phyloP scores from a whole-genome alignment of 148 eudicot genomes.

The Vaccinium darrowii region DNA sequence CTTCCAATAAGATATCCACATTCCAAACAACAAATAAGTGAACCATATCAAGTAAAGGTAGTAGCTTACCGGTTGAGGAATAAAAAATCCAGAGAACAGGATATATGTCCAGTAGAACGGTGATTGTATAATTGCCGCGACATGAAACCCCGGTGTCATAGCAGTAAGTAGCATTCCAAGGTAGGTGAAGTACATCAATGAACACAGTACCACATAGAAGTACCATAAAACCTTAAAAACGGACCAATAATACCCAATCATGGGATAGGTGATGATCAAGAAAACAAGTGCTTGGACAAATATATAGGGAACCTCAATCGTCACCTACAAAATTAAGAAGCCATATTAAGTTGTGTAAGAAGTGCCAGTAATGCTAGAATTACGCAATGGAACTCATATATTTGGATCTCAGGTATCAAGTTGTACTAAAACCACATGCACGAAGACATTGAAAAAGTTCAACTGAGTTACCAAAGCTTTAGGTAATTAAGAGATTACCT shows the following conservation, averaged over 20 bases:
- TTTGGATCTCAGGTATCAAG: neutral
- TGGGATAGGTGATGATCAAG: constrained; percentile 64
- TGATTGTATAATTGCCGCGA: constrained; percentile 48
- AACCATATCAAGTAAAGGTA: neutral
- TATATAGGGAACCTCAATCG: constrained; percentile 67
- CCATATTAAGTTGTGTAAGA: neutral
- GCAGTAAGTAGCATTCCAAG: constrained; percentile 72
- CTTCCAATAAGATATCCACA: neutral
- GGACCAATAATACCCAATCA: constrained; percentile 68
- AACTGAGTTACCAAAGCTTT: neutral
- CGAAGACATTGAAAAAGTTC: neutral
- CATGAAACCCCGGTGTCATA: constrained; percentile 54
- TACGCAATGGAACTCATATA: neutral
- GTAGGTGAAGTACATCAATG: constrained; percentile 58
- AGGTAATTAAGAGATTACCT: constrained; percentile 37
- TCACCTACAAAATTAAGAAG: constrained; percentile 38
- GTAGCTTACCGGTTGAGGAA: constrained; percentile 67
- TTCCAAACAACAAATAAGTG: neutral
- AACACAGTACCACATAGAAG: constrained; percentile 55
- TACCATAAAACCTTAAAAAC: constrained; percentile 64
- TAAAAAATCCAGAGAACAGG: constrained; percentile 61
- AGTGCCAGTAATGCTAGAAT: neutral
- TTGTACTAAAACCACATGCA: neutral
- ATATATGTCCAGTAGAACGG: constrained; percentile 40
- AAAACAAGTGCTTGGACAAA: constrained; percentile 42